These are phyloP conservation scores for Trifolium subterraneum DNA, from an alignment of 306 rosid genomes.

Conservation along the genomic window DNA sequence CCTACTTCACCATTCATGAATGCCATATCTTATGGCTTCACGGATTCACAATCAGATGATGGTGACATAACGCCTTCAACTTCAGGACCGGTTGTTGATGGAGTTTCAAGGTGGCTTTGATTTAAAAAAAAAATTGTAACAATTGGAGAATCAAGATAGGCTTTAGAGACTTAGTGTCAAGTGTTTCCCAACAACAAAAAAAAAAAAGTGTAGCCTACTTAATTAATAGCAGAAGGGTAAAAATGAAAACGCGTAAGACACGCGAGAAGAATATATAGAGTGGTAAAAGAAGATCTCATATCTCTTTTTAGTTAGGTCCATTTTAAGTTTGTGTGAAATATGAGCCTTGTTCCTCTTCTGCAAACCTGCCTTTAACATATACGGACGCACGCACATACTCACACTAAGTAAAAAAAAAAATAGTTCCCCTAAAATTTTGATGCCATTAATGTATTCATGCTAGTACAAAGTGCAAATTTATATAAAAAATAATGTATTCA, in stretches of 20 bases:
- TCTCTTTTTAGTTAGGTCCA: too few species aligned
- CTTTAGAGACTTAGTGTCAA: conserved; percentile 6
- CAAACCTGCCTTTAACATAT: conserved; percentile 2
- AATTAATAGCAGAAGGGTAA: too few species aligned
- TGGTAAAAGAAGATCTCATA: too few species aligned
- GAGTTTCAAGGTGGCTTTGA: conserved; percentile 39
- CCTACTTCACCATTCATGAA: conserved; percentile 3
- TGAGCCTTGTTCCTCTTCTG: not conserved
- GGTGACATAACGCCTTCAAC: conserved; percentile 51
- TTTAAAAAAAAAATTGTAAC: not conserved
- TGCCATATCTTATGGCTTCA: conserved; percentile 41
- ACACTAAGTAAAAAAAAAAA: too few species aligned
- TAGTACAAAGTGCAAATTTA: too few species aligned
- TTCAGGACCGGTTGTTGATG: conserved; percentile 40
- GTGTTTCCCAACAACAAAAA: conserved; percentile 23
- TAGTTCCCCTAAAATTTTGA: too few species aligned
- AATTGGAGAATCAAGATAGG: conserved; percentile 38
- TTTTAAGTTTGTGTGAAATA: conserved; percentile 1
- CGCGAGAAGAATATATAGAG: too few species aligned
- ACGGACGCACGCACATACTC: too few species aligned
- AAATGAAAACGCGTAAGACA: too few species aligned
- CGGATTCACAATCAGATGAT: conserved; percentile 56
- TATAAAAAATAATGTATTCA: too few species aligned
- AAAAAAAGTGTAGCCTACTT: not conserved
- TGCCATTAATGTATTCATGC: too few species aligned